Evolutionary conservation across 176 grass and related monocot species (phyloP).

Genomic region (Puya raimondii): DNA sequence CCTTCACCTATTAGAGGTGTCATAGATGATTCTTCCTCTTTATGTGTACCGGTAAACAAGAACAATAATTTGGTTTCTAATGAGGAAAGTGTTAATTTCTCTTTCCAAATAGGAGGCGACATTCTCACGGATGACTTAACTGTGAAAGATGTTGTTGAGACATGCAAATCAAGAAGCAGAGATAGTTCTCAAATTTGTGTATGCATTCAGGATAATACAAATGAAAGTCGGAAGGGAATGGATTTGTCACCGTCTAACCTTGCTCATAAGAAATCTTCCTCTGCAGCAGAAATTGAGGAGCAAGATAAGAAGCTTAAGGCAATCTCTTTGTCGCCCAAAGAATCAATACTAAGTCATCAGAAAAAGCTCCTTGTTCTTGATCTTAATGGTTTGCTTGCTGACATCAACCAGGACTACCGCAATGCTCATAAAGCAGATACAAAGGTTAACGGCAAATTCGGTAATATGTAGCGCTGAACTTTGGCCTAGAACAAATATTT

Average conservation of each 20-base stretch:
- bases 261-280: conserved; percentile 5
- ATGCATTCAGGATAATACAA: conserved; percentile 14
- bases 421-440: conserved; percentile 49
- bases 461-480: conserved; percentile 27
- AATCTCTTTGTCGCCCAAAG: conserved; percentile 4
- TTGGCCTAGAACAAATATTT: not conserved
- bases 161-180: not conserved
- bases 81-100: conserved; percentile 25
- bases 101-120: conserved; percentile 5
- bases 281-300: conserved; percentile 18
- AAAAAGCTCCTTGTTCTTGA: conserved; percentile 95
- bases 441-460: conserved; percentile 64
- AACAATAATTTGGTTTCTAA: conserved; percentile 15
- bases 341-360: conserved; percentile 23
- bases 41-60: conserved; percentile 5
- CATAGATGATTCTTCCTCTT: conserved; percentile 5
- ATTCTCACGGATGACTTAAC: conserved; percentile 1
- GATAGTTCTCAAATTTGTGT: conserved; percentile 13
- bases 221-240: conserved; percentile 5
- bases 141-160: not conserved
- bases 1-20: conserved; percentile 17
- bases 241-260: not conserved
- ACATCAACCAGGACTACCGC: conserved; percentile 50
- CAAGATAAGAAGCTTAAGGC: conserved; percentile 23
- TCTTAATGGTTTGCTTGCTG: conserved; percentile 89